Conservation (phyloP, 2,329 filamentous ascomycete species). For the Xylariaceae sp. region DNA sequence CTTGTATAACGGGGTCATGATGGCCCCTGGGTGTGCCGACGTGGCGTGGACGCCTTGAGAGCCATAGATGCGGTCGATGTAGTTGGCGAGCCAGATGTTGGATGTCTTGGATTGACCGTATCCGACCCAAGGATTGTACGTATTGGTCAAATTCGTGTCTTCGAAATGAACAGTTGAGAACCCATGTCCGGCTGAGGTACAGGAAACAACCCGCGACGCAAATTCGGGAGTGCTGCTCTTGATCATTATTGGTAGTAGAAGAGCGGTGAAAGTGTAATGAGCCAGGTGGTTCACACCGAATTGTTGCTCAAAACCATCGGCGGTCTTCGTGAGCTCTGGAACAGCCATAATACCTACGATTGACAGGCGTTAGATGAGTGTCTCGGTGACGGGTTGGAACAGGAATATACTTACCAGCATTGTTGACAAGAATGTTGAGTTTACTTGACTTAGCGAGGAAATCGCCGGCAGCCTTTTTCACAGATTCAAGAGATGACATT, state of each 20-base stretch:
- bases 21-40: constrained; percentile 11
- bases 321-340: background rate
- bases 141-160: background rate
- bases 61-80: background rate
- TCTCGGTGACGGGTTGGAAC: too few relatives aligned
- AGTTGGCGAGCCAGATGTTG: background rate
- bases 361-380: too few relatives aligned
- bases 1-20: constrained; percentile 10
- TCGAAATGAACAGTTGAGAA: background rate
- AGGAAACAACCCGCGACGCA: constrained; percentile 39
- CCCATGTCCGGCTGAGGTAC: constrained; percentile 39
- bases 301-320: constrained; percentile 38
- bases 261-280: constrained; percentile 24
- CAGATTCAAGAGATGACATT: constrained; percentile 2
- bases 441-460: constrained; percentile 14
- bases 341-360: background rate
- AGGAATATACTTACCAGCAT: too few relatives aligned
- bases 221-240: constrained; percentile 29
- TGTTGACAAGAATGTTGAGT: constrained; percentile 1
- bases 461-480: constrained; percentile 31
- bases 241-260: background rate
- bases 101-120: background rate
- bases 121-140: background rate
- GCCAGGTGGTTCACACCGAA: constrained; percentile 47
- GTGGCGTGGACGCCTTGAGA: background rate